These are phyloP conservation scores for Trypanosomatidae sp. DNA, from an alignment of 208 protist genomes.

Conservation along the genomic window DNA sequence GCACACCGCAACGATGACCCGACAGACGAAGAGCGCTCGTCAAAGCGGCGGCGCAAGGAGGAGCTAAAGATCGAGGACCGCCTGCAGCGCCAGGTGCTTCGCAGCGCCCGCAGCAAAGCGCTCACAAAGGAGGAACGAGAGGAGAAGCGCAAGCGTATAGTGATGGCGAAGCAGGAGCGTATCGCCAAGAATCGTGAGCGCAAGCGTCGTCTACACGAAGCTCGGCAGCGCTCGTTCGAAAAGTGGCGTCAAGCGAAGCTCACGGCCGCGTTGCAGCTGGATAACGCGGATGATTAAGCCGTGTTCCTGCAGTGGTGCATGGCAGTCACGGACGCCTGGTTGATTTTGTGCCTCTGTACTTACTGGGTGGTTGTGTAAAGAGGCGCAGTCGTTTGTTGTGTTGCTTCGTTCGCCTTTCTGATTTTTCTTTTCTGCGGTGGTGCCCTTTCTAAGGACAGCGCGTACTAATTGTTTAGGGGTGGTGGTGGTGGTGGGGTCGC, in stretches of 20 bases:
- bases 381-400: not conserved
- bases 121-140: constrained; percentile 87
- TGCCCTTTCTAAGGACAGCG: not conserved
- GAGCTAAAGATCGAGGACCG: constrained; percentile 80
- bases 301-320: not conserved
- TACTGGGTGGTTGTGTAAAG: not conserved
- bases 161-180: constrained; percentile 85
- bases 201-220: constrained; percentile 73
- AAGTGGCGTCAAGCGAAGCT: constrained; percentile 83
- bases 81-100: constrained; percentile 73
- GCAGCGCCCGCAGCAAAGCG: constrained; percentile 26
- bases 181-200: constrained; percentile 87
- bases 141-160: constrained; percentile 74
- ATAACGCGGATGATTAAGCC: constrained; percentile 26
- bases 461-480: not conserved
- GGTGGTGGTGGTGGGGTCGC: no score
- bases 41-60: constrained; percentile 69
- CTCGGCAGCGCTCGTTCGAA: constrained; percentile 72
- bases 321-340: not conserved
- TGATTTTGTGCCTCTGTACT: not conserved
- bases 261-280: constrained; percentile 31
- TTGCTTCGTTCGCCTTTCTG: not conserved
- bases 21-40: constrained; percentile 68
- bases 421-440: not conserved
- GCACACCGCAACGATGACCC: constrained; percentile 80